Base-by-base conservation (phyloP, 106 monocot genomes). In the Cymbidium sinense region DNA sequence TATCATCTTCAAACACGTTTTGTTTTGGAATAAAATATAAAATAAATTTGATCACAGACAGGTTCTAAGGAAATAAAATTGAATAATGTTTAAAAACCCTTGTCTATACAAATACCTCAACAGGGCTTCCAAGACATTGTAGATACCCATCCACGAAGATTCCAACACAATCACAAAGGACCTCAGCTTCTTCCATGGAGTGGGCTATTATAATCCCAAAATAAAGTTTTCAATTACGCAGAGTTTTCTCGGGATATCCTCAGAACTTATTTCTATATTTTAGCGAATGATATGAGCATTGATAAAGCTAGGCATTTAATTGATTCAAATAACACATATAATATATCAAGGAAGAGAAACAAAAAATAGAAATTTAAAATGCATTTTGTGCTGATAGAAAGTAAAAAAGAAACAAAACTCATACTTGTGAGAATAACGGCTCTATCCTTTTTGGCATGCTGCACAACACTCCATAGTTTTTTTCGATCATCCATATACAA, bases 361-460 rank as follows among this genome's bases (percentile, higher is more conserved):
- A n/a, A 62, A 62, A 27, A 62, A 6, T 25, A 62, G 61, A 62
- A 62, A 23, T 62, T 25, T 62, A 15, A 62, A 23, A 6, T 11
- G 7, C 25, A 11, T 25, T 23, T 47, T 62, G 27, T 62, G n/a
- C 61, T 23, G 27, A 62, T 62, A 62, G 61, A 6, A 62, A 62
- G 61, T 23, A 27, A 27, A 62, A n/a, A 62, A 62, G n/a, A 23
- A 62, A 27, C 9, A n/a, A 61, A 62, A 62, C 23, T 62, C 11
- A 8, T 76, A 80, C 84, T 84, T 64, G 80, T 84, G 13, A 86
- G 83, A 70, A 88, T 74, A 41, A 85, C 82, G 11, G 85, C 88
- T 4, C 77, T 43, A 25, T 77, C 44, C 28, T 58, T 9, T 75
- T n/a, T n/a, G n/a, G n/a, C n/a, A n/a, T n/a, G n/a, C n/a, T n/a